Base-by-base conservation (phyloP, 371 early-diverging fungal species). In the Mortierella sp. region DNA sequence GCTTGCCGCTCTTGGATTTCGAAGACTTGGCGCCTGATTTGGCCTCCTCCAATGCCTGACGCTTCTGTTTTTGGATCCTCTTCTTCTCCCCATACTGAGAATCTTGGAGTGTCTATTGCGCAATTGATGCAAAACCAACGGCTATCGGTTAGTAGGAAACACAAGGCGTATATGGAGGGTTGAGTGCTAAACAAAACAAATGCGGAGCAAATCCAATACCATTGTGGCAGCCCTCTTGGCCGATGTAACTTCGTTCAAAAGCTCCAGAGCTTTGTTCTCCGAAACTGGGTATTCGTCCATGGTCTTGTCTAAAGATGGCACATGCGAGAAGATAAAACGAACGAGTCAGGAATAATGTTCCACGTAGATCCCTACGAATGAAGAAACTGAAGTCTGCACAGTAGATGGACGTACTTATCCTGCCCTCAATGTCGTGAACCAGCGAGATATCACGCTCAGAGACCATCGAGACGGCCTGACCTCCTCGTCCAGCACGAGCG, bases 401-500 rank as follows among this genome's bases (percentile, higher is more conserved):
- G 2, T 28, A 48, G 43, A 8, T 1, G 19, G 1, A 86, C 90
- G 75, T 91, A 91, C 92, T 91, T 61, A 94, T 95, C 74, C 94
- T 91, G 13, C 86, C 91, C 91, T 99, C 99, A 55, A 99, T 97
- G 76, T 95, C 95, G 26, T 95, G 94, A 10, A 98, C 84, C 48
- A 98, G 88, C 72, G 95, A 88, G 31, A 98, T 93, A 82, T 99
- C 99, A 57, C 95, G 93, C 89, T 99, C 98, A 4, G 98, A 93
- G 43, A 99, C 95, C 71, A 99, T 92, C 0, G 98, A 96, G 50
- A 99, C 78, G 2, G 99, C 94, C 61, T 94, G 89, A 88, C 99
- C 99, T 31, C 95, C 96, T 69, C 97, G 89, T 37, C 95, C 98
- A 6, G 98, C 98, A 88, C 99, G 95, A 44, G 99, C 99, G 16